These are phyloP conservation scores for Acacia concinna DNA, from an alignment of 331 rosid genomes.

Conservation along the genomic window DNA sequence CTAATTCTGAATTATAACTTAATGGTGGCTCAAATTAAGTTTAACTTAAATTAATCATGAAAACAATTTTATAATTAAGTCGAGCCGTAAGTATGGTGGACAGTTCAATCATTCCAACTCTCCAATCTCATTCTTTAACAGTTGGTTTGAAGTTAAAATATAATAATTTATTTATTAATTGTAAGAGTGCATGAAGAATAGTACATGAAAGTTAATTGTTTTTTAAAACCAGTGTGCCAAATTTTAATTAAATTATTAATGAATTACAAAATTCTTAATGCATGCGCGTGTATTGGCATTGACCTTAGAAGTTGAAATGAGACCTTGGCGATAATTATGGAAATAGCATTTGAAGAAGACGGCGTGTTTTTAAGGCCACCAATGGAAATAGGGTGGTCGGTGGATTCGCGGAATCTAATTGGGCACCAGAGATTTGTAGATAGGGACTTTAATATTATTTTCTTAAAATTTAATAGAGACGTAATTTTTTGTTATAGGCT, in stretches of 20 bases:
- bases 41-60: too few relatives aligned
- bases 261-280: neutral
- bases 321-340: neutral
- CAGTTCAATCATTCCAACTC: too few relatives aligned
- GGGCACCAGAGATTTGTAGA: slow-evolving; percentile 54
- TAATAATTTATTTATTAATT: neutral
- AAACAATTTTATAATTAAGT: too few relatives aligned
- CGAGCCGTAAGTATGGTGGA: too few relatives aligned
- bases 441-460: slow-evolving; percentile 7
- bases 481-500: neutral
- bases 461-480: neutral
- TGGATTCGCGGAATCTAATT: slow-evolving; percentile 51
- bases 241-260: neutral
- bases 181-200: neutral
- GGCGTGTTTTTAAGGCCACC: slow-evolving; percentile 29
- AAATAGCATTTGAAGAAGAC: neutral
- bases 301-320: neutral
- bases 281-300: too few relatives aligned
- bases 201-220: neutral
- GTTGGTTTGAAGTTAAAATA: too few relatives aligned
- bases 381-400: slow-evolving; percentile 38
- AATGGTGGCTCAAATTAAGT: too few relatives aligned
- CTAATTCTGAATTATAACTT: too few relatives aligned
- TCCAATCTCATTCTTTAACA: too few relatives aligned
- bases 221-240: neutral